Conservation (phyloP, 2,329 filamentous ascomycete species). For the Beauveria brongniartii region DNA sequence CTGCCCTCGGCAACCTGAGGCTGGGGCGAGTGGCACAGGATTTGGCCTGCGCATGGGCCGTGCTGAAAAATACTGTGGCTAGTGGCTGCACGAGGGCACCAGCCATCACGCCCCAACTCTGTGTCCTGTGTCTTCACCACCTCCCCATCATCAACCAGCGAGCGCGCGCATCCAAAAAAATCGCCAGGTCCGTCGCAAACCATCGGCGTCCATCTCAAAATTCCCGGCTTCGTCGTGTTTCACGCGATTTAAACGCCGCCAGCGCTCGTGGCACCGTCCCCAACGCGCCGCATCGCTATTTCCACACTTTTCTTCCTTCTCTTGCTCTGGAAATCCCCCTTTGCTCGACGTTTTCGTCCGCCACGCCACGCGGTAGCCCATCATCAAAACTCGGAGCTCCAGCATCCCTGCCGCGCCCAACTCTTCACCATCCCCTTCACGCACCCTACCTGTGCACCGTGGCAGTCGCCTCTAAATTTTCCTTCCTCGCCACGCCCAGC, state of each 20-base stretch:
- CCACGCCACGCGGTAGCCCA: conserved; percentile 13
- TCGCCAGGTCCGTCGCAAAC: conserved; percentile 51
- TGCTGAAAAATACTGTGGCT: conserved; percentile 38
- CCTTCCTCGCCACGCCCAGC: conserved; percentile 1
- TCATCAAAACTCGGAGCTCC: conserved; percentile 8
- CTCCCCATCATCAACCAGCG: conserved; percentile 42
- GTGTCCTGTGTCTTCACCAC: conserved; percentile 44
- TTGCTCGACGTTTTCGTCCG: conserved; percentile 17
- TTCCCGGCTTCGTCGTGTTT: conserved; percentile 43
- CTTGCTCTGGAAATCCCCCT: conserved; percentile 20
- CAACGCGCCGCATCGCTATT: conserved; percentile 32
- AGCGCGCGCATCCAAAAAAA: conserved; percentile 55
- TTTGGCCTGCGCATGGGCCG: conserved; percentile 20
- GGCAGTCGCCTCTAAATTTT: conserved; percentile 6
- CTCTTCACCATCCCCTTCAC: conserved; percentile 8
- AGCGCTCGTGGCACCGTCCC: conserved; percentile 31
- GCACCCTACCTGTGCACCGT: background rate
- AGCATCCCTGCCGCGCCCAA: conserved; percentile 5
- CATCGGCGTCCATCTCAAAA: conserved; percentile 50
- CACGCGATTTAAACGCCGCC: conserved; percentile 46
- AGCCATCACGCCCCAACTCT: conserved; percentile 42
- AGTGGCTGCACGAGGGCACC: conserved; percentile 31
- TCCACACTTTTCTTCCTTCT: conserved; percentile 36
- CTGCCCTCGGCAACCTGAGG: background rate
- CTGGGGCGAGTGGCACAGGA: background rate